Base-by-base conservation (phyloP, 352 stramenopile genomes). In the Peronosclerospora sorghi region DNA sequence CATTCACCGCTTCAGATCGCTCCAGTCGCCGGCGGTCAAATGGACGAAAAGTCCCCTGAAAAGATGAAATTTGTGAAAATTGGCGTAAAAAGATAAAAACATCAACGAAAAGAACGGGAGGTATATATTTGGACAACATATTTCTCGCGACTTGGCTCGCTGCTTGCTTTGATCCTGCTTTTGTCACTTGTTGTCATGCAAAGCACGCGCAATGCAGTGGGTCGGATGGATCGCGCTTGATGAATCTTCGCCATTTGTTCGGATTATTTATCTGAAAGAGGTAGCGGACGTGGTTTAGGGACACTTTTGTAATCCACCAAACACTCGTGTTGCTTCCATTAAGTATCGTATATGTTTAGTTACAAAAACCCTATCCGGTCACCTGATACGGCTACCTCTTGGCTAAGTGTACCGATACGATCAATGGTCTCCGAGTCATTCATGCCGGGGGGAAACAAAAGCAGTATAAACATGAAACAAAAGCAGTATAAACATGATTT, bases 231-330 rank as follows among this genome's bases (percentile, higher is more conserved):
- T 26, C 41, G 58, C 68, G 2, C 65, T 95, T 6, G 83, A 95
- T 54, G 79, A 94, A 48, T 86, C 75, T 12, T 54, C 95, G 10
- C 84, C 86, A 5, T 95, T 96, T 38, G 80, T 82, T 32, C 62
- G 95, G 38, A 95, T 95, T 45, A 76, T 94, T 27, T 89, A 91
- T 36, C 51, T 95, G 9, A 86, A 83, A 27, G 80, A 95, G 51
- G 50, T 73, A 9, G 67, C 76, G 1, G 77, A 86, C 8, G 61
- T 95, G n/a, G n/a, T 5, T 17, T 72, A 3, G 83, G 80, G 0
- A 67, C 79, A 1, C 68, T 95, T 30, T 65, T 95, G 8, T 78
- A 85, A 13, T 86, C 84, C 34, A 73, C 73, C 10, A 94, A 88
- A 28, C 87, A 10, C 21, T 86, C 8, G 44, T 96, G 9, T 58